Evolutionary conservation across 2,329 filamentous ascomycete genomes (phyloP), one percentile per base, ranked within the genome.

Genomic region (Aspergillus ochraceoroseus): DNA sequence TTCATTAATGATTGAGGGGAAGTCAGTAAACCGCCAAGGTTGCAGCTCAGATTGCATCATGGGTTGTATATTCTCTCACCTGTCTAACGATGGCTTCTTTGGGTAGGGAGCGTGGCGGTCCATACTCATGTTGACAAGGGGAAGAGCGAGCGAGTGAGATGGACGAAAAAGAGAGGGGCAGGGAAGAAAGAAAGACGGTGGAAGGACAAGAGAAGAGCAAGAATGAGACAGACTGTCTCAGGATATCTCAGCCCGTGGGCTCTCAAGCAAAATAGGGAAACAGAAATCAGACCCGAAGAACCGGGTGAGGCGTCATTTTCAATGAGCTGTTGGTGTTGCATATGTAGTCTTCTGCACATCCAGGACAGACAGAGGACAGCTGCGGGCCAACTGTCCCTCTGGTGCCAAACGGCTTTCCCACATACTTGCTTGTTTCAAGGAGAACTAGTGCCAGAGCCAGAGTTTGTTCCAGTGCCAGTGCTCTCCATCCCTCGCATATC

Each of bases 281-380:
- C 42, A 20, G 27, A 41, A 34, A 42, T 40, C 36, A 43, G 22
- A 23, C 12, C 31, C 33, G 26, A 46, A 18, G 32, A 27, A 36
- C 32, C 28, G 49, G 51, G 45, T 52, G 48, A 53, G 49, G 46
- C 49, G 41, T 54, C 51, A 52, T 50, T 54, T 55, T 53, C 46
- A 55, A 55, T 51, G 42, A 49, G 33, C 44, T 47, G 36, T 27
- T 44, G 37, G 39, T 31, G n/a, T 36, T 39, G 41, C 42, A 51
- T 52, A 38, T 38, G 36, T 38, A 38, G 20, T 6, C 13, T n/a
- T 32, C 8, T 11, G 11, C 18, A 23, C 32, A 32, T 38, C 36
- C 40, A 43, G n/a, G n/a, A n/a, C n/a, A n/a, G n/a, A n/a, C n/a
- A n/a, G n/a, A n/a, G n/a, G n/a, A n/a, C n/a, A n/a, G 38, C 45